Conservation (phyloP, 2,329 filamentous ascomycete genomes). For the Phialophora tarda region DNA sequence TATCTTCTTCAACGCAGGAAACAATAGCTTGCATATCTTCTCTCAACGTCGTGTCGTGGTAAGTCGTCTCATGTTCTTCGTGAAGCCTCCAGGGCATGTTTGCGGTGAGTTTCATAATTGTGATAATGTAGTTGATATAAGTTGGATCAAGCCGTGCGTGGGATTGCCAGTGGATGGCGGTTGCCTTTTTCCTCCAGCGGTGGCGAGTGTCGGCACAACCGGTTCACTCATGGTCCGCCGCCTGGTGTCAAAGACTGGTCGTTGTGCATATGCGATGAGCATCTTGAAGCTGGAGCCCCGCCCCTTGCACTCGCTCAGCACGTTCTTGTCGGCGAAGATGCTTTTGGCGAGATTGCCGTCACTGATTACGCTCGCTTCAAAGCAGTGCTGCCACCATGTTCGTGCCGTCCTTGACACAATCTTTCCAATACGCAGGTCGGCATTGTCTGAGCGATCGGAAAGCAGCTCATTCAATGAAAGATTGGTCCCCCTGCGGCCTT, state of each 20-base stretch:
- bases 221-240: constrained; percentile 52
- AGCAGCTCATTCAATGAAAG: constrained; percentile 71
- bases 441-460: constrained; percentile 69
- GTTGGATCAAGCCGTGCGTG: constrained; percentile 26
- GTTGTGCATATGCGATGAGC: constrained; percentile 88
- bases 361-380: constrained; percentile 70
- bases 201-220: constrained; percentile 33
- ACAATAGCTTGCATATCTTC: constrained; percentile 12
- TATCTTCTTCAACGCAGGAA: constrained; percentile 22
- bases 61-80: constrained; percentile 20
- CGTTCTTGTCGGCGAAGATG: constrained; percentile 77
- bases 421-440: constrained; percentile 85
- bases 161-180: constrained; percentile 17
- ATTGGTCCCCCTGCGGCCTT: constrained; percentile 43
- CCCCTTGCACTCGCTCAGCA: constrained; percentile 84
- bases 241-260: constrained; percentile 59
- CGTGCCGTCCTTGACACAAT: constrained; percentile 90
- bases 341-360: constrained; percentile 60
- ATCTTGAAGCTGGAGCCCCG: constrained; percentile 86
- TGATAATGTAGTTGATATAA: constrained; percentile 5
- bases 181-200: constrained; percentile 25
- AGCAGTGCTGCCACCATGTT: constrained; percentile 97
- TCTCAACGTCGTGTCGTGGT: constrained; percentile 14
- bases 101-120: constrained; percentile 2
- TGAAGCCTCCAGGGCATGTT: constrained; percentile 24